Evolutionary conservation across 805 yeast species (phyloP).

Genomic region (Candida endomychidarum): DNA sequence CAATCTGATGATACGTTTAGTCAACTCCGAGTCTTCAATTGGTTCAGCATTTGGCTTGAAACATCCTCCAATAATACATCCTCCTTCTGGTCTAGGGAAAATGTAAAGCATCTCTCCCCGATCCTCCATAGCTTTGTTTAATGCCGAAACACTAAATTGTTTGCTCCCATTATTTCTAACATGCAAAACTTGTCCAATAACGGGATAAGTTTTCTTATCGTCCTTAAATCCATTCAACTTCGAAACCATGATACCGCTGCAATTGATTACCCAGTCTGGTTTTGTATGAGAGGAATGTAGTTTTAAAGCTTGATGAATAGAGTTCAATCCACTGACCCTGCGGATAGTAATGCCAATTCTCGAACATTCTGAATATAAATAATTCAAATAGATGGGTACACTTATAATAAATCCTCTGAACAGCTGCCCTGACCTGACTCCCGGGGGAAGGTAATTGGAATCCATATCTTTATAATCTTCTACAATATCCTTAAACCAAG

Average conservation of each 20-base stretch:
- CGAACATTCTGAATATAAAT: conserved; percentile 46
- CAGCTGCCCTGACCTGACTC: conserved; percentile 43
- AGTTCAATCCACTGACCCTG: conserved; percentile 37
- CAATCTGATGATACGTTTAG: conserved; percentile 46
- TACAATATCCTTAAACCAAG: conserved; percentile 52
- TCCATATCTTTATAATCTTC: conserved; percentile 37
- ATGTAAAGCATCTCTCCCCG: conserved; percentile 52
- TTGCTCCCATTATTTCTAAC: conserved; percentile 42
- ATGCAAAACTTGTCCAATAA: conserved; percentile 60
- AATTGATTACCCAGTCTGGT: conserved; percentile 55
- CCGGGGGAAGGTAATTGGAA: conserved; percentile 39
- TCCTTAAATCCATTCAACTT: conserved; percentile 48
- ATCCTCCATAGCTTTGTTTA: conserved; percentile 21
- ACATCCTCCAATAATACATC: conserved; percentile 63
- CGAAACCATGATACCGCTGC: conserved; percentile 53
- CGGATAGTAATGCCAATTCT: conserved; percentile 49
- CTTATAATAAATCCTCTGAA: conserved; percentile 60
- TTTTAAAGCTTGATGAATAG: conserved; percentile 50
- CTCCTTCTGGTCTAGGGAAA: conserved; percentile 77
- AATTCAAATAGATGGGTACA: conserved; percentile 56
- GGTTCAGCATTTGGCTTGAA: conserved; percentile 18
- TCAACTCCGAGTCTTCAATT: conserved; percentile 41
- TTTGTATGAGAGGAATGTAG: conserved; percentile 38
- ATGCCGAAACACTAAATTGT: conserved; percentile 34
- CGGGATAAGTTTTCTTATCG: conserved; percentile 41